Evolutionary conservation across 768 basidiomycete genomes (phyloP).

Genomic region (Kwoniella dejecticola): DNA sequence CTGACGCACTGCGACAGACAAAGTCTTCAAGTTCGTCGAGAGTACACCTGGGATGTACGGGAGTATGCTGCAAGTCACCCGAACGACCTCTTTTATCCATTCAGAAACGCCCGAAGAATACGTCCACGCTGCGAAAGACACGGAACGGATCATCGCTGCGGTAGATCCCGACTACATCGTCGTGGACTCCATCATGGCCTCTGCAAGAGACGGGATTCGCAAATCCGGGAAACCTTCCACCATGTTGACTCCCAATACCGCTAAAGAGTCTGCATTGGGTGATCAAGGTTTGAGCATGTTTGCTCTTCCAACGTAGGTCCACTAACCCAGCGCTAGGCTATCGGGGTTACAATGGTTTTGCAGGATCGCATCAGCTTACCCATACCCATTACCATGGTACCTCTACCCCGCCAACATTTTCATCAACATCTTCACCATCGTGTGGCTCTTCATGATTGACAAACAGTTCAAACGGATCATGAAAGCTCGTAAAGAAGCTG

Average conservation of each 20-base stretch:
- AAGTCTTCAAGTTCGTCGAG: not conserved
- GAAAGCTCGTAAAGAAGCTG: conserved; percentile 25
- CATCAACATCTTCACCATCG: conserved; percentile 4
- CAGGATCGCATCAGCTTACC: conserved; percentile 22
- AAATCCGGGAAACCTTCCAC: conserved; percentile 4
- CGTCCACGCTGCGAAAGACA: conserved; percentile 16
- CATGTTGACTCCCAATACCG: conserved; percentile 30
- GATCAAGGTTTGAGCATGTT: conserved; percentile 19
- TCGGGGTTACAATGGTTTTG: not conserved
- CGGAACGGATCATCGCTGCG: not conserved
- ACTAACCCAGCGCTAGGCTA: not conserved
- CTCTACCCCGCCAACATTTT: conserved; percentile 24
- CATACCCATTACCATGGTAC: conserved; percentile 27
- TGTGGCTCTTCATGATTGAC: conserved; percentile 22
- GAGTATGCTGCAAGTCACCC: not conserved
- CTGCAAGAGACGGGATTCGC: conserved; percentile 23
- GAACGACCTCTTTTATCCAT: not conserved
- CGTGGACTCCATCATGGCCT: conserved; percentile 15
- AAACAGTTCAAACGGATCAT: not conserved
- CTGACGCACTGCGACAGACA: too few relatives aligned
- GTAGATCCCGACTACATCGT: conserved; percentile 28
- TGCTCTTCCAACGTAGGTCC: conserved; percentile 27
- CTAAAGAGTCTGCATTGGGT: conserved; percentile 24
- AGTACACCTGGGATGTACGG: conserved; percentile 6
- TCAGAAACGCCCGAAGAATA: conserved; percentile 26